Conservation (phyloP, 352 stramenopile genomes). For the Pythium coloratum region DNA sequence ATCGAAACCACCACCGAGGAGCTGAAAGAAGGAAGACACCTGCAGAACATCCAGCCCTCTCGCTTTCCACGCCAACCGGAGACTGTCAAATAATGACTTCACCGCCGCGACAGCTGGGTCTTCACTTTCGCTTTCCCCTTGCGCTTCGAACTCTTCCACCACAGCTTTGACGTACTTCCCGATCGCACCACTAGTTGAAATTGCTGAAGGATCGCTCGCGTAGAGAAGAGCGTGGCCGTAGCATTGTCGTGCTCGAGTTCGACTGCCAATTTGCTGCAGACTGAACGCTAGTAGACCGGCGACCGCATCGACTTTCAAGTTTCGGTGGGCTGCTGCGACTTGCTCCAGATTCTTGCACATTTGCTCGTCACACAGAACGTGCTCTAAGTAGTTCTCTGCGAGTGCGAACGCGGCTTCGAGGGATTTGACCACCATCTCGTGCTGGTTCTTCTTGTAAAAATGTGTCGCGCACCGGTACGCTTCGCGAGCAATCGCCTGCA, state of each 20-base stretch:
- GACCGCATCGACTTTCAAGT: constrained; percentile 64
- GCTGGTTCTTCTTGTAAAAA: constrained; percentile 52
- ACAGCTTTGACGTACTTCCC: constrained; percentile 55
- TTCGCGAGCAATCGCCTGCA: constrained; percentile 65
- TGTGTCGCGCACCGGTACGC: constrained; percentile 51
- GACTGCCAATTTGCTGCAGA: constrained; percentile 40
- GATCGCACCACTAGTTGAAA: constrained; percentile 15
- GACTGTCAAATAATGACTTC: constrained; percentile 38
- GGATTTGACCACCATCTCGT: constrained; percentile 39
- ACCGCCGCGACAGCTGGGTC: constrained; percentile 23
- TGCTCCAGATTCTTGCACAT: constrained; percentile 2
- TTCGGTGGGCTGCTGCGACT: constrained; percentile 37
- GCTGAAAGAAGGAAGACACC: background rate
- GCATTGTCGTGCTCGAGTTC: constrained; percentile 35
- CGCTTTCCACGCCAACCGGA: constrained; percentile 12
- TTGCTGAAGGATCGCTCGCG: constrained; percentile 3
- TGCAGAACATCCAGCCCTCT: constrained; percentile 3
- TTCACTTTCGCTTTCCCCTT: background rate
- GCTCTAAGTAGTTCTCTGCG: constrained; percentile 58
- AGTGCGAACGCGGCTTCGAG: constrained; percentile 52
- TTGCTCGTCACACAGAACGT: constrained; percentile 52
- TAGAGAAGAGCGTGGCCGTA: constrained; percentile 59
- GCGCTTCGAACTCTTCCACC: constrained; percentile 39
- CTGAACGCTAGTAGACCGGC: constrained; percentile 60
- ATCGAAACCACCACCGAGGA: constrained; percentile 10